Base-by-base conservation (phyloP, 2,329 filamentous ascomycete species). In the Colletotrichum sp. region DNA sequence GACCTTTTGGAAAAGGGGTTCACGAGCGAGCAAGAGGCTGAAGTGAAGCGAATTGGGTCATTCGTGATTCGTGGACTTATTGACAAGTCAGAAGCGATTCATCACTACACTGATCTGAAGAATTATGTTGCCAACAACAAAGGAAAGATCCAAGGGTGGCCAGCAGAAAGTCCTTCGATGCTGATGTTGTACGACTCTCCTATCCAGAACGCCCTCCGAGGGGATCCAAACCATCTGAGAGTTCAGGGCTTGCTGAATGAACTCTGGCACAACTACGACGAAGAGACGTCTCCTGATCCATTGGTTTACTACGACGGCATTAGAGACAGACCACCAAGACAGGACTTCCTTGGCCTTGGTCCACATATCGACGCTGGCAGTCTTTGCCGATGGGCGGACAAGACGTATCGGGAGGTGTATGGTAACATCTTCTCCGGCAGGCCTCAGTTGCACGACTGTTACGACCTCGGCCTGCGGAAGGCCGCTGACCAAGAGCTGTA, bases 321-420 rank as follows among this genome's bases (percentile, higher is more conserved):
- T 4, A 84, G 86, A 16, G 83, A 84, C 71, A 82, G 86, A 12
- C 81, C 84, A 6, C 84, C 85, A 7, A 80, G 82, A 24, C 81
- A 84, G 34, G 77, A 79, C 1, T 87, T 87, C 74, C 81, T 82
- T 10, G 85, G 86, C 8, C 80, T 87, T 1, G 85, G 86, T 3
- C 86, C 86, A 28, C 86, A 87, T 71, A 86, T 87, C 57, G 86
- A 87, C 76, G 86, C 85, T 2, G 85, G 86, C 24, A 85, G 83
- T 73, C 80, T 88, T 32, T 84, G 81, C 70, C 85, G 86, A 16
- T 87, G 86, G 86, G 85, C 83, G 5, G 84, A 87, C 43, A 79
- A 81, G 2, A 77, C 79, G 3, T 87, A 87, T 69, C 82, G 83
- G 43, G 79, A 81, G 18, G 81, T 82, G 7, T 88, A 87, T 77